phyloP scores from a whole-genome alignment of 2,329 filamentous ascomycete genomes.

The Neonectria magnoliae region DNA sequence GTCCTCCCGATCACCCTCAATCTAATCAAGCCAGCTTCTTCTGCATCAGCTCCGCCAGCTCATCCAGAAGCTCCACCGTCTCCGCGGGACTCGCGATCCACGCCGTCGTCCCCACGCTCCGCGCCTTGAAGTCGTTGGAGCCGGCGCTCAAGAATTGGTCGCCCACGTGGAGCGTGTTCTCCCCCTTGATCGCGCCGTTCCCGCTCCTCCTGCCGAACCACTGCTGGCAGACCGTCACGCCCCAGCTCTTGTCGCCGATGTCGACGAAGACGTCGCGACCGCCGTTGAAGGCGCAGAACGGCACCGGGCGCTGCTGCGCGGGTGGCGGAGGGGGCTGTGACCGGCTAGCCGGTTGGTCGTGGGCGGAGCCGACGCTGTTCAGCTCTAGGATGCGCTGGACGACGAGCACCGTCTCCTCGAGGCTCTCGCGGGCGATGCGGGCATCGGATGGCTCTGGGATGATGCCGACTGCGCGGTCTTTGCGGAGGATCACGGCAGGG shows the following conservation, averaged over 20 bases:
- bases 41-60: slow-evolving; percentile 70
- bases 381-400: slow-evolving; percentile 93
- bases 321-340: slow-evolving; percentile 27
- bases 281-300: slow-evolving; percentile 98
- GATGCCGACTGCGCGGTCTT: slow-evolving; percentile 87
- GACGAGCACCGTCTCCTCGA: slow-evolving; percentile 95
- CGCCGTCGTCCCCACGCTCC: slow-evolving; percentile 90
- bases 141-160: slow-evolving; percentile 97
- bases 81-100: slow-evolving; percentile 96
- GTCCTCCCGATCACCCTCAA: not conserved
- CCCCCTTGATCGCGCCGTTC: slow-evolving; percentile 66
- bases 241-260: slow-evolving; percentile 98
- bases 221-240: slow-evolving; percentile 89
- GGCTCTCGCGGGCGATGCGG: slow-evolving; percentile 83
- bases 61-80: slow-evolving; percentile 89
- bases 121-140: slow-evolving; percentile 96
- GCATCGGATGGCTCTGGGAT: slow-evolving; percentile 70
- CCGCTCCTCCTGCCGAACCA: slow-evolving; percentile 74
- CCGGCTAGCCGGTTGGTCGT: slow-evolving; percentile 42
- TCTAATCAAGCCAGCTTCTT: slow-evolving; percentile 43
- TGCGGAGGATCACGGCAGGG: slow-evolving; percentile 82
- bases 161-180: slow-evolving; percentile 90
- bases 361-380: slow-evolving; percentile 62
- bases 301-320: slow-evolving; percentile 59
- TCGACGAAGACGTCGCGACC: slow-evolving; percentile 98